phyloP scores from a whole-genome alignment of 164 flowering plant genomes.

The Annona cherimola region DNA sequence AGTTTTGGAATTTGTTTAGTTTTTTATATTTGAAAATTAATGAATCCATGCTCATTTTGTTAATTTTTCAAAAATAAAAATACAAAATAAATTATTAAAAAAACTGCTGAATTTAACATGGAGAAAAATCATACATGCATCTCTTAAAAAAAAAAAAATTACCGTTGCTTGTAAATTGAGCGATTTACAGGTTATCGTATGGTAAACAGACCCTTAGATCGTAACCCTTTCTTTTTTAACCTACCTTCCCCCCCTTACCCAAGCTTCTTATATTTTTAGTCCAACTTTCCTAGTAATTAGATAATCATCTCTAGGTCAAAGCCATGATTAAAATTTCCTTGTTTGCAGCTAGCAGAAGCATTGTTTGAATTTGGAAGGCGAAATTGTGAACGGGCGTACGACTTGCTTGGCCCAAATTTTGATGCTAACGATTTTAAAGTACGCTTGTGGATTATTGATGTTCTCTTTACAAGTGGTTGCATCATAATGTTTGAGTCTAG shows the following conservation, averaged over 20 bases:
- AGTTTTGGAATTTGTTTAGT: too few species aligned
- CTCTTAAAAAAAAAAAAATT: too few species aligned
- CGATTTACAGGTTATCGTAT: too few species aligned
- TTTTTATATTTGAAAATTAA: too few species aligned
- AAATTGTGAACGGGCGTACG: constrained; percentile 40
- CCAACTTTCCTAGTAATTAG: neutral
- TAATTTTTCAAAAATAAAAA: too few species aligned
- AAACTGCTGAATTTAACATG: too few species aligned
- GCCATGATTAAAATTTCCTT: neutral
- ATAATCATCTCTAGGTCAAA: neutral
- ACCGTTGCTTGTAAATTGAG: too few species aligned
- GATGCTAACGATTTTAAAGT: constrained; percentile 68
- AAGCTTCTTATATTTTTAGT: neutral
- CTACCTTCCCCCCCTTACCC: neutral
- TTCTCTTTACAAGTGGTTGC: neutral
- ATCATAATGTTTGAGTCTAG: neutral
- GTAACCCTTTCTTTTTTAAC: neutral
- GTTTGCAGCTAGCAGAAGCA: constrained; percentile 79
- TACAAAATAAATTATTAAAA: too few species aligned
- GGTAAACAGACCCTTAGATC: too few species aligned
- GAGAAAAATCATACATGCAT: too few species aligned
- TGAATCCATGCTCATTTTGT: too few species aligned
- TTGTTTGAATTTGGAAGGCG: constrained; percentile 62
- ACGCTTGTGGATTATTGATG: neutral
- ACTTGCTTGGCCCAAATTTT: constrained; percentile 66